A percentile compares a stretch with the other conserved stretches of the same genome.
phyloP scores from a whole-genome alignment of 2,329 filamentous ascomycete genomes.

The Fusarium newnesense region DNA sequence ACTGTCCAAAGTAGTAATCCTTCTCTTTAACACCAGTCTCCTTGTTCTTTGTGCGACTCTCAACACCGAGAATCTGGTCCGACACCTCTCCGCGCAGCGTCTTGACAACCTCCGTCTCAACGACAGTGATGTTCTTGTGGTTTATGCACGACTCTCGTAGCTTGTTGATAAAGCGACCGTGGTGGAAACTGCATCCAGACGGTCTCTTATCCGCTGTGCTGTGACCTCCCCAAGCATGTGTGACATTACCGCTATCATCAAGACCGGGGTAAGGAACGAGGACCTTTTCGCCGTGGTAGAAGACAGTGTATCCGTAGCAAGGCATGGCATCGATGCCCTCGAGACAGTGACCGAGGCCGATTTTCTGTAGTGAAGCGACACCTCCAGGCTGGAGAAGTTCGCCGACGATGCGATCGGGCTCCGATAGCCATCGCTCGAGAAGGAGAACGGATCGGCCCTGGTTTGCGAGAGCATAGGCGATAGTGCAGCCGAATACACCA shows the following conservation, averaged over 20 bases:
- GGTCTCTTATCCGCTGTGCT: constrained; percentile 55
- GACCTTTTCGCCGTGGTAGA: constrained; percentile 80
- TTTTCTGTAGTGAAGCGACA: constrained; percentile 78
- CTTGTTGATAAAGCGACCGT: constrained; percentile 90
- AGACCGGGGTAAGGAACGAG: constrained; percentile 82
- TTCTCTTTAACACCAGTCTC: constrained; percentile 63
- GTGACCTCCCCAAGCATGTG: constrained; percentile 49
- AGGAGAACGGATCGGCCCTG: constrained; percentile 92
- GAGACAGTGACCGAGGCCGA: constrained; percentile 84
- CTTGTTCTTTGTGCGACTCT: constrained; percentile 73
- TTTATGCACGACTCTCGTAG: constrained; percentile 78
- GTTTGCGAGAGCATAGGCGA: constrained; percentile 84
- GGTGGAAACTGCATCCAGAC: constrained; percentile 87
- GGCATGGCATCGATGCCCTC: constrained; percentile 88
- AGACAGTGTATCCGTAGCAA: constrained; percentile 87
- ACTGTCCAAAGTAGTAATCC: constrained; percentile 86
- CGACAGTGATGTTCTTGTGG: constrained; percentile 85
- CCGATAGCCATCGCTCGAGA: constrained; percentile 87
- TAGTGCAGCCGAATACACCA: constrained; percentile 87
- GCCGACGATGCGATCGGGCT: constrained; percentile 95
- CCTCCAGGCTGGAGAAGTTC: constrained; percentile 95
- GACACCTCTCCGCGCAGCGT: constrained; percentile 76
- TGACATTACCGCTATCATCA: constrained; percentile 57
- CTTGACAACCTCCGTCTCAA: constrained; percentile 87
- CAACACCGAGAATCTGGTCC: constrained; percentile 83